Evolutionary conservation across 768 basidiomycete species (phyloP), one percentile per base, ranked within the genome.

Genomic region (Leccinum rimulosum): DNA sequence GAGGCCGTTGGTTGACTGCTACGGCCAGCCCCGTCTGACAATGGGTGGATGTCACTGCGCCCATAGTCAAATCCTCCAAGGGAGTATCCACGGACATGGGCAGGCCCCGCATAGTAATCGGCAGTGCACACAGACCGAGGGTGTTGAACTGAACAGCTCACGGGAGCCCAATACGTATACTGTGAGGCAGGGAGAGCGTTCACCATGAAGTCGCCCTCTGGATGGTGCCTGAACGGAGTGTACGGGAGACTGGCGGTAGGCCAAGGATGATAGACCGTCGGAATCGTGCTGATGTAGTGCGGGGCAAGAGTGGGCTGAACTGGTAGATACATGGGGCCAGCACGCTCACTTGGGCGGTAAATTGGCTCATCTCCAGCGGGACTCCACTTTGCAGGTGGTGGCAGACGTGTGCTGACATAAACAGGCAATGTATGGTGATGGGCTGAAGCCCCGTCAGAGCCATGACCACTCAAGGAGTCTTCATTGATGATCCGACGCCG

Each of bases 341-440:
- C 70, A 54, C 85, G 77, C 64, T 78, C 81, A 55, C 76, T 74
- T 54, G 82, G 79, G 35, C 84, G 81, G 31, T 82, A 72, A 58
- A 91, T 82, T 17, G 88, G 89, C 64, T 91, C 90, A 64, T 89
- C 89, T n/a, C 80, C 87, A 12, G 85, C 81, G 51, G 90, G 89
- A 66, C 88, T 89, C 90, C 90, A 92, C 70, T 85, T 85, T 3
- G 89, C 84, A 25, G 90, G 89, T 25, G 89, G 87, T 49, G 89
- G 89, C 17, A 91, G 69, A 12, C 66, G 38, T 43, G 78, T 79
- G 35, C 74, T 67, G 47, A 52, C 48, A 36, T 59, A 66, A 10
- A 50, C 31, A 50, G 56, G 45, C 0, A 61, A 54, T n/a, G 63
- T 62, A 38, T 36, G 61, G 25, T 36, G 61, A 30, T 59, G 61